Base-by-base conservation (phyloP, 345 rosid species). In the Brassica nigra region DNA sequence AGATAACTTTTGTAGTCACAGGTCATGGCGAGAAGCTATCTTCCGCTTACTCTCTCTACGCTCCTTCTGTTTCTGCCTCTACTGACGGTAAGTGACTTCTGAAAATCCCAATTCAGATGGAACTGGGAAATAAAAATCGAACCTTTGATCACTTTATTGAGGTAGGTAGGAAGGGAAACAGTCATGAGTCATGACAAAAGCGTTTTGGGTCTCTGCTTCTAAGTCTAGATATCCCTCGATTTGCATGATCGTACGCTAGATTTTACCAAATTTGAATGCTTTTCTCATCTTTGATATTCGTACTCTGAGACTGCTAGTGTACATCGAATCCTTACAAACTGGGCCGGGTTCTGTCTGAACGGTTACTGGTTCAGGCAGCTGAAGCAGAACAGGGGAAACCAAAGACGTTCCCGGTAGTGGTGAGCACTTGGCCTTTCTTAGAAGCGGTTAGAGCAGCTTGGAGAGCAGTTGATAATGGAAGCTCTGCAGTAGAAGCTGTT, bases 401-500 rank as follows among this genome's bases (percentile, higher is more conserved):
- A 15, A 84, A 55, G 20, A 81, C 75, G 71, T 89, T 83, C 75
- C 97, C 97, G 4, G 29, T 95, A 63, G 99, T 95, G 55, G 89
- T 95, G 80, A 92, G 92, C 85, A 92, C 95, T 2, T 92, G 97
- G 97, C 97, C 97, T 68, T 91, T 92, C 76, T 73, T 83, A 61
- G 95, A 89, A 71, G 99, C 99, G 5, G 97, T 92, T 71, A 87
- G 90, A 83, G 91, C 94, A 12, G 97, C 99, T 71, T 92, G 94
- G 95, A 82, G 84, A 72, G 86, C 88, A 6, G 95, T 71, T 70
- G 87, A 92, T 71, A 57, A 77, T 7, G 94, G 95, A 5, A 83
- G 83, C 59, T 80, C 92, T 29, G 97, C 94, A 3, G 88, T 90
- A 4, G 99, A 95, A 36, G 90, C 97, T 5, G 95, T 90, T 42